A percentile compares a stretch with the other conserved stretches of the same genome.
Conservation (phyloP, 495 filamentous ascomycete genomes). For the Penicillium nucicola region DNA sequence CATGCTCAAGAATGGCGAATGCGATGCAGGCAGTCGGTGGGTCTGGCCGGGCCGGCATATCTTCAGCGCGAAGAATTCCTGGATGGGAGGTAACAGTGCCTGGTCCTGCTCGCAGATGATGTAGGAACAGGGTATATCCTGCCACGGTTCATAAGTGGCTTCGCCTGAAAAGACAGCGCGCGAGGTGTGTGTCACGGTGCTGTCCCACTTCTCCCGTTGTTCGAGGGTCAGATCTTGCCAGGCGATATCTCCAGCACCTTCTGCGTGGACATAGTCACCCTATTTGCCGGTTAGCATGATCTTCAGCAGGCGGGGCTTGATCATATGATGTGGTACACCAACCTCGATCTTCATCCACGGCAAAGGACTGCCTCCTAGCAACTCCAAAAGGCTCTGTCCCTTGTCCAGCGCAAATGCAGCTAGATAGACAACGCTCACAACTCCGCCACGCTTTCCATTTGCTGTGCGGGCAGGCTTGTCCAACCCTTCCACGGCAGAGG, state of each 20-base stretch:
- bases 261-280: slow-evolving; percentile 20
- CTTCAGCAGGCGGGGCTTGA: background rate
- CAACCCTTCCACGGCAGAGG: slow-evolving; percentile 39
- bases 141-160: slow-evolving; percentile 22
- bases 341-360: slow-evolving; percentile 31
- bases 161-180: slow-evolving; percentile 21
- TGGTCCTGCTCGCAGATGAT: slow-evolving; percentile 30
- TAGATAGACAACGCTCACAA: slow-evolving; percentile 40
- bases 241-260: slow-evolving; percentile 11
- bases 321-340: background rate
- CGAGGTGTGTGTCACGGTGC: slow-evolving; percentile 14
- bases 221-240: slow-evolving; percentile 23
- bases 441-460: slow-evolving; percentile 33
- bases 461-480: slow-evolving; percentile 26
- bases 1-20: slow-evolving; percentile 31
- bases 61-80: slow-evolving; percentile 28
- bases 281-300: slow-evolving; percentile 3
- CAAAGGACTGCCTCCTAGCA: slow-evolving; percentile 22
- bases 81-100: slow-evolving; percentile 23
- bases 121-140: slow-evolving; percentile 27
- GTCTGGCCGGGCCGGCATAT: slow-evolving; percentile 16
- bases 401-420: slow-evolving; percentile 31
- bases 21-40: slow-evolving; percentile 23
- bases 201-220: slow-evolving; percentile 17
- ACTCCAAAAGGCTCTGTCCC: slow-evolving; percentile 24